Base-by-base conservation (phyloP, 1,139 yeast genomes). In the Zygoascus meyerae region DNA sequence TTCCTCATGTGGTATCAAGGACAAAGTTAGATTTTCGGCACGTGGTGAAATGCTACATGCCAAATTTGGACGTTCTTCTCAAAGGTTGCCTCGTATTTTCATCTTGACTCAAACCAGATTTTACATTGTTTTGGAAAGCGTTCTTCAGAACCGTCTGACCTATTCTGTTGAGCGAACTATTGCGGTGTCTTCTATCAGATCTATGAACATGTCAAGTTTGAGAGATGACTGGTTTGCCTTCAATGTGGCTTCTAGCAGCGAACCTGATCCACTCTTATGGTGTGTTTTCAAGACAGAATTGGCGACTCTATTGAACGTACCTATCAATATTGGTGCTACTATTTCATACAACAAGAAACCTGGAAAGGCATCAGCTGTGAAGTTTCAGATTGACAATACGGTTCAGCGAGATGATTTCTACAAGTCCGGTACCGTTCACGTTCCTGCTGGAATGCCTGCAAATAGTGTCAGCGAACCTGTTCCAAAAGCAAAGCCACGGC, bases 171-270 rank as follows among this genome's bases (percentile, higher is more conserved):
- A 94, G 58, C 73, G 77, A 51, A 65, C 78, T 1, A 71, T 87
- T 41, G 78, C 87, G 11, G 70, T 86, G 2, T 67, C 73, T 10
- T 70, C 77, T 7, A 83, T 94, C 48, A 74, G 72, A 37, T 77
- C 78, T 53, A 78, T 87, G 28, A 83, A 81, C 2, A 63, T 92
- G 57, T 84, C 97, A 0, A 78, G 73, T 39, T 71, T 79, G 49
- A 94, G 92, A 55, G 99, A 94, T 66, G 94, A 90, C 59, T 94
- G 99, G 99, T 65, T 90, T 34, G 95, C 95, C 1, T 65, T 92
- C 35, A 81, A 83, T 28, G 68, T 85, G 48, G 57, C 55, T 6
- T 63, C 67, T 26, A 53, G 59, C 5, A 55, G 65, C 55, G 59
- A 81, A 78, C 89, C 97, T 1, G 99, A 94, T 68, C 74, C 86